Percentiles rank a stretch among this genome's conserved stretches.
phyloP scores from a whole-genome alignment of 257 asterid genomes.

The Salvia miltiorrhiza region DNA sequence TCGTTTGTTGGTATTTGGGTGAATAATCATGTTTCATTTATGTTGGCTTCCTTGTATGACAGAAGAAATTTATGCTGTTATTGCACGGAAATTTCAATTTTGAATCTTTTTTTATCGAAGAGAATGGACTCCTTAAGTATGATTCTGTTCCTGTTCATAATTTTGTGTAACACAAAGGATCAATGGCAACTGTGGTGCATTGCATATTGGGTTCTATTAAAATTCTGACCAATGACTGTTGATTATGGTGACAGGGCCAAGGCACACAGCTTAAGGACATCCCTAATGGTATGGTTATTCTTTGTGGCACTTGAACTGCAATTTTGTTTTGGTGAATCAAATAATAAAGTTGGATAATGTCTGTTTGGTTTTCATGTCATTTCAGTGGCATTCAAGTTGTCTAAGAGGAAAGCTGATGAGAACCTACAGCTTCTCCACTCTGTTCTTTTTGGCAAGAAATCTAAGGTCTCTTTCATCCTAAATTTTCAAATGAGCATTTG shows the following conservation, averaged over 20 bases:
- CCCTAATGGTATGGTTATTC: slow-evolving; percentile 49
- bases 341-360: neutral
- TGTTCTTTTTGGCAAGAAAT: slow-evolving; percentile 82
- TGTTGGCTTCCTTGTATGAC: neutral
- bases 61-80: neutral
- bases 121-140: neutral
- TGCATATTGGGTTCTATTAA: neutral
- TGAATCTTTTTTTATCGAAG: neutral
- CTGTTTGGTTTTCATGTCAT: neutral
- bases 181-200: neutral
- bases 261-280: slow-evolving; percentile 82
- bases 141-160: neutral
- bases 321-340: neutral
- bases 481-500: neutral
- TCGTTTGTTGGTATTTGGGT: neutral
- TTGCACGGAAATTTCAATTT: neutral
- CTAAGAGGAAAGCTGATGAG: slow-evolving; percentile 92
- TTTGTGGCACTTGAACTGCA: neutral
- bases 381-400: slow-evolving; percentile 86
- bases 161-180: neutral
- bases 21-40: neutral
- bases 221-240: slow-evolving; percentile 16
- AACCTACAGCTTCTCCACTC: slow-evolving; percentile 80
- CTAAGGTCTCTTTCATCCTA: slow-evolving; percentile 48
- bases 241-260: slow-evolving; percentile 54